Conservation (phyloP, 1,139 yeast genomes). For the Scheffersomyces parashehatae region DNA sequence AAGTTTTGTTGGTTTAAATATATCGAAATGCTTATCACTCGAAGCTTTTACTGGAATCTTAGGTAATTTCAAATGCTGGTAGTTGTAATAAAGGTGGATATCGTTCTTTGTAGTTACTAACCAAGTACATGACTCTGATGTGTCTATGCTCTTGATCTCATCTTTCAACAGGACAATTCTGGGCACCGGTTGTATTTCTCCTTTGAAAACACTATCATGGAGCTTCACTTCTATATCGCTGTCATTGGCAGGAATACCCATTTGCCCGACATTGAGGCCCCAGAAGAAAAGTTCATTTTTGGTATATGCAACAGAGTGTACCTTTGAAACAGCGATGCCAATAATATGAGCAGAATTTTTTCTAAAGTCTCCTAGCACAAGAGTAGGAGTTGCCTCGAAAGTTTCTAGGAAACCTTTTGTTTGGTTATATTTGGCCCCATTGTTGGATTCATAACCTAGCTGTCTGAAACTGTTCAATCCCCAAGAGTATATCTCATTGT, state of each 20-base stretch:
- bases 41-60: conserved; percentile 33
- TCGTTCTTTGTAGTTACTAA: conserved; percentile 61
- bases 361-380: conserved; percentile 48
- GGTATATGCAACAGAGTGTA: conserved; percentile 69
- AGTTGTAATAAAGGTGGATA: conserved; percentile 62
- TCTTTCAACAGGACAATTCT: conserved; percentile 45
- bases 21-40: conserved; percentile 47
- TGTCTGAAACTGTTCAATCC: conserved; percentile 71
- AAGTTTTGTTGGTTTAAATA: conserved; percentile 52
- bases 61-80: conserved; percentile 54
- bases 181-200: conserved; percentile 43
- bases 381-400: conserved; percentile 49
- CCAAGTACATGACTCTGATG: conserved; percentile 73
- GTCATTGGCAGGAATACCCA: conserved; percentile 52
- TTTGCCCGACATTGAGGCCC: conserved; percentile 88
- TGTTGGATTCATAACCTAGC: conserved; percentile 55
- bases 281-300: conserved; percentile 58
- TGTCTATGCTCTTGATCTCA: conserved; percentile 57
- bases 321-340: conserved; percentile 68
- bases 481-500: conserved; percentile 69
- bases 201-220: conserved; percentile 31
- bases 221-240: conserved; percentile 26
- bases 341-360: conserved; percentile 25
- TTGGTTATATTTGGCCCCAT: conserved; percentile 4
- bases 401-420: conserved; percentile 25